phyloP scores from a whole-genome alignment of 2,329 filamentous ascomycete species.

The Calonectria multiphialidica region DNA sequence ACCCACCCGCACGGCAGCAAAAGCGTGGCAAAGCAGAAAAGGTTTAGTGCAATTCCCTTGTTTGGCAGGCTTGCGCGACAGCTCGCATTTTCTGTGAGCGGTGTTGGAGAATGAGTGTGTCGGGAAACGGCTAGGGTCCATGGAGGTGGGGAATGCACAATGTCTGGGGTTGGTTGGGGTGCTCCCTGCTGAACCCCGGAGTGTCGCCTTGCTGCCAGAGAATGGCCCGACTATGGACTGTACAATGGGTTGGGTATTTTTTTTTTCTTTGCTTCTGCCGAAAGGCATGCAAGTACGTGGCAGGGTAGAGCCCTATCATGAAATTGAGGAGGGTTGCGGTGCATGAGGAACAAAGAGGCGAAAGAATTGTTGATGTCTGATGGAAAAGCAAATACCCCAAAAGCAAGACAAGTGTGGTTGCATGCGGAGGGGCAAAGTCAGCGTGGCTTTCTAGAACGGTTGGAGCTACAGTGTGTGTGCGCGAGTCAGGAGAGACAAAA shows the following conservation, averaged over 20 bases:
- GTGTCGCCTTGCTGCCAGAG: not conserved
- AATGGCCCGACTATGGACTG: not conserved
- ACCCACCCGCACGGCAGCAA: not conserved
- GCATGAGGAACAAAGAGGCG: not conserved
- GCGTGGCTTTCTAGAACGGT: not conserved
- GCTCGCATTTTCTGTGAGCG: not conserved
- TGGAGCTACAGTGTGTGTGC: not conserved
- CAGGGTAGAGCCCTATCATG: not conserved
- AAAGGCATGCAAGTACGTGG: not conserved
- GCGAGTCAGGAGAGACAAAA: slow-evolving; percentile 9
- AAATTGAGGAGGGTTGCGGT: not conserved
- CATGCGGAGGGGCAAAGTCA: not conserved
- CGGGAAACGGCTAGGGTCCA: not conserved
- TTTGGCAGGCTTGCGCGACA: slow-evolving; percentile 4
- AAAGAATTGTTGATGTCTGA: not conserved
- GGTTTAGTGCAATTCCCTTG: slow-evolving; percentile 9
- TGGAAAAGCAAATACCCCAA: not conserved
- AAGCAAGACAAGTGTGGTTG: not conserved
- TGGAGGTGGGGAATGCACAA: not conserved
- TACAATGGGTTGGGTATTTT: slow-evolving; percentile 4
- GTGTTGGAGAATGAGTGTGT: slow-evolving; percentile 8
- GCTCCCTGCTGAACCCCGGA: not conserved
- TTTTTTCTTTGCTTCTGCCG: not conserved
- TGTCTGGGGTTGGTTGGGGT: slow-evolving; percentile 3
- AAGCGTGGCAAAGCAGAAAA: slow-evolving; percentile 7